Conservation (phyloP, 805 yeast genomes). For the Candida verbasci region DNA sequence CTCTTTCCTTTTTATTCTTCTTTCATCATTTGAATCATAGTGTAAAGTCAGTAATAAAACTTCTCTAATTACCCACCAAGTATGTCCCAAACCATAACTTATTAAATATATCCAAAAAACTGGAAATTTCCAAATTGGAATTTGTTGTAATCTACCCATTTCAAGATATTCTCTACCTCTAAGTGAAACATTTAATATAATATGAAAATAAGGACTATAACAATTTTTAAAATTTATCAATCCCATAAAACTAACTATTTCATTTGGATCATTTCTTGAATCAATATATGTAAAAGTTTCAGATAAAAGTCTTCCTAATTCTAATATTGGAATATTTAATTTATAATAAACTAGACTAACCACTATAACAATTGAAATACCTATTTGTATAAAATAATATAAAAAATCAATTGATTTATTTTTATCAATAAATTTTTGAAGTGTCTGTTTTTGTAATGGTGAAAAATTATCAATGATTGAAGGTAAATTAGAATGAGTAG, state of each 20-base stretch:
- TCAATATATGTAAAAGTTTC: constrained; percentile 24
- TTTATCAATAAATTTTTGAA: constrained; percentile 13
- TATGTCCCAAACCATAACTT: constrained; percentile 16
- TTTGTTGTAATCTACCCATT: not conserved
- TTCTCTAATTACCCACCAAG: constrained; percentile 26
- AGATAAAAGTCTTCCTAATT: constrained; percentile 23
- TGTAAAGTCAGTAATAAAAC: constrained; percentile 12
- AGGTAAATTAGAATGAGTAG: constrained; percentile 21
- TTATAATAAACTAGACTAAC: constrained; percentile 15
- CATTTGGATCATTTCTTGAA: constrained; percentile 25
- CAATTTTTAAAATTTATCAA: constrained; percentile 15
- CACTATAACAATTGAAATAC: constrained; percentile 17
- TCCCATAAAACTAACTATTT: constrained; percentile 19
- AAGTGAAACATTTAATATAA: constrained; percentile 8
- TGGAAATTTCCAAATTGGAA: constrained; percentile 6
- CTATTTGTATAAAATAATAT: constrained; percentile 23
- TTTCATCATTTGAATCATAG: constrained; percentile 14
- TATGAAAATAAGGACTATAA: constrained; percentile 8
- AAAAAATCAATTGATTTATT: constrained; percentile 26
- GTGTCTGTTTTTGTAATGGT: constrained; percentile 12
- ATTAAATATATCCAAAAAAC: constrained; percentile 10
- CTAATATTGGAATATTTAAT: constrained; percentile 11
- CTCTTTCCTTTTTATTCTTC: constrained; percentile 11
- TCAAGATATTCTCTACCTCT: constrained; percentile 4
- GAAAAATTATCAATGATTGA: constrained; percentile 11